A percentile compares a stretch with the other conserved stretches of the same genome.
These are phyloP conservation scores for Phytophthora brassicae DNA, from an alignment of 352 stramenopile species.

Conservation along the genomic window DNA sequence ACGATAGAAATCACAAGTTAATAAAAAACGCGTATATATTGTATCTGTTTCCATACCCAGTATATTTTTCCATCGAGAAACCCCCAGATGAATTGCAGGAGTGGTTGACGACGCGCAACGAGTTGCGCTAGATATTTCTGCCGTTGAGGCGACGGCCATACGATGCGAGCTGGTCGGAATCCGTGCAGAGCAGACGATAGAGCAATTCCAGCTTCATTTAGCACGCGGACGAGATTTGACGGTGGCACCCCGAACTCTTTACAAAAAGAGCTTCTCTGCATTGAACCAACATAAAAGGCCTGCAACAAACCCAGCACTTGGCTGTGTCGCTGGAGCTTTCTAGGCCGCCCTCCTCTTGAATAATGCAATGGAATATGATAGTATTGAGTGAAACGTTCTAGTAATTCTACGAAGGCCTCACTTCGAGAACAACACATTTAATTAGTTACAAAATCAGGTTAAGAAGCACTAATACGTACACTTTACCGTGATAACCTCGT, in stretches of 20 bases:
- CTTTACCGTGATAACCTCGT: neutral
- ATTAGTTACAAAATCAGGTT: neutral
- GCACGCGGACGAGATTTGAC: neutral
- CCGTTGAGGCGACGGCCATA: neutral
- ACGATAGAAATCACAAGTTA: neutral
- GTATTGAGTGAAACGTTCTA: neutral
- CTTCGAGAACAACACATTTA: neutral
- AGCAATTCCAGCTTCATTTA: neutral
- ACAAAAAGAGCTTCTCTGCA: neutral
- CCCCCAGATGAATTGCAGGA: neutral
- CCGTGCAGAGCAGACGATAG: neutral
- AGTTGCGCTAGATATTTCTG: neutral
- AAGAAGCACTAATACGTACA: neutral
- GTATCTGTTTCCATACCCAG: neutral
- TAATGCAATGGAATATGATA: neutral
- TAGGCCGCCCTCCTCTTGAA: neutral
- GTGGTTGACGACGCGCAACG: neutral
- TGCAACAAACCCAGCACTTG: neutral
- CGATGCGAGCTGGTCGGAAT: neutral
- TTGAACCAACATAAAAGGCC: neutral
- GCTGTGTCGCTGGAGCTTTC: neutral
- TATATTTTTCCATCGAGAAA: slow-evolving; percentile 1
- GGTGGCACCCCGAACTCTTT: slow-evolving; percentile 1
- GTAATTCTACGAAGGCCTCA: neutral
- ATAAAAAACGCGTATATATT: neutral